Percentiles rank a stretch among this genome's conserved stretches.
Conservation (phyloP, 768 basidiomycete genomes). For the Exsudoporus frostii region DNA sequence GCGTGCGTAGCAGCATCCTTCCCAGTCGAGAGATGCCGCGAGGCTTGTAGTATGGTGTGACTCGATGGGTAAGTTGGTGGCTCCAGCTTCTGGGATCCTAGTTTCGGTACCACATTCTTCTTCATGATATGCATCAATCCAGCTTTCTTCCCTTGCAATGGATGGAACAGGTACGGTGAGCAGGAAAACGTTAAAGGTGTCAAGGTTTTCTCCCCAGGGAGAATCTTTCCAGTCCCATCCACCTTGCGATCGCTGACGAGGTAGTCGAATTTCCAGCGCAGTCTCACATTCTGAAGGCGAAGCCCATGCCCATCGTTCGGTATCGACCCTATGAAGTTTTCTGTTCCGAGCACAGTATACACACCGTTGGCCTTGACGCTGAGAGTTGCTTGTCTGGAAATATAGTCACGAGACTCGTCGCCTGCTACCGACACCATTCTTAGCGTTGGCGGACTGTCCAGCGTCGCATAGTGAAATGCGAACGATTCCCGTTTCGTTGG, state of each 20-base stretch:
- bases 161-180: conserved; percentile 59
- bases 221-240: conserved; percentile 42
- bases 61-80: conserved; percentile 33
- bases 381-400: conserved; percentile 72
- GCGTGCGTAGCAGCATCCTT: conserved; percentile 8
- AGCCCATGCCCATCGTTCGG: conserved; percentile 17
- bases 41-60: not conserved
- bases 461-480: conserved; percentile 67
- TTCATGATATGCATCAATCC: conserved; percentile 67
- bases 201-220: conserved; percentile 67
- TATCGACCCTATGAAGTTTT: conserved; percentile 35
- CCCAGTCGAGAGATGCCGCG: conserved; percentile 1
- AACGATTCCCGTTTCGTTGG: conserved; percentile 57
- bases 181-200: conserved; percentile 76
- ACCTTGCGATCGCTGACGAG: conserved; percentile 58
- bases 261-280: conserved; percentile 81
- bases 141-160: conserved; percentile 62
- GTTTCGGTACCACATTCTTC: conserved; percentile 65
- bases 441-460: conserved; percentile 67
- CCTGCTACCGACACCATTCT: conserved; percentile 64
- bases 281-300: conserved; percentile 34
- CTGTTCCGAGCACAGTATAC: conserved; percentile 69
- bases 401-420: conserved; percentile 69
- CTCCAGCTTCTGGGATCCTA: conserved; percentile 59
- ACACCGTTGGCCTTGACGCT: conserved; percentile 68